These are phyloP conservation scores for Cynanchum wilfordii DNA, from an alignment of 257 asterid genomes.

Conservation along the genomic window DNA sequence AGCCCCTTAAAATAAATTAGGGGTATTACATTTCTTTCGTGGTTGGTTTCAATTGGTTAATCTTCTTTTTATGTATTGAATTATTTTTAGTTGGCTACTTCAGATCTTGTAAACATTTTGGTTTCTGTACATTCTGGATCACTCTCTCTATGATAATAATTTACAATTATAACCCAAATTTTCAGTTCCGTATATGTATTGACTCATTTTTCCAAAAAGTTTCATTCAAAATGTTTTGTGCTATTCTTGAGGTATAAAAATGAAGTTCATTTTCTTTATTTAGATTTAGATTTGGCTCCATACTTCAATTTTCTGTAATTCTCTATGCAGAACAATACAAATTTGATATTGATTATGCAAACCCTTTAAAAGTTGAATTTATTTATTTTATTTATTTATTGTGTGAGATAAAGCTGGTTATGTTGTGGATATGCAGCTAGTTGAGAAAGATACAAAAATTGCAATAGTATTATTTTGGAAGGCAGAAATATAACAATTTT, in stretches of 20 bases:
- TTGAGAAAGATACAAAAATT: conserved; percentile 68
- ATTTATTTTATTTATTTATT: not conserved
- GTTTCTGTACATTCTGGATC: not conserved
- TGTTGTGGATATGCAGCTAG: conserved; percentile 38
- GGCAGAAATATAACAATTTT: conserved; percentile 25
- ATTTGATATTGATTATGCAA: not conserved
- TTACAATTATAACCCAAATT: not conserved
- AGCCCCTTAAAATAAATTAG: no score
- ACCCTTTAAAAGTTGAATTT: not conserved
- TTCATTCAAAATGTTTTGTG: not conserved
- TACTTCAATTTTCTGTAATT: not conserved
- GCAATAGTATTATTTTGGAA: conserved; percentile 73
- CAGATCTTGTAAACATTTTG: not conserved
- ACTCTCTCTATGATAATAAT: not conserved
- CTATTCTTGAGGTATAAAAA: not conserved
- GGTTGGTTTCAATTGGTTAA: not conserved
- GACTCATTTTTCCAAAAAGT: not conserved
- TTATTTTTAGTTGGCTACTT: not conserved
- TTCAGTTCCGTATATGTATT: not conserved
- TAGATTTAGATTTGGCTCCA: not conserved
- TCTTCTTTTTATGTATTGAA: not conserved
- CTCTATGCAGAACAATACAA: no score
- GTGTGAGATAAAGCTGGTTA: not conserved
- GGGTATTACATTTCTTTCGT: no score
- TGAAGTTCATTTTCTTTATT: not conserved